phyloP scores from a whole-genome alignment of 2,329 filamentous ascomycete species.

The Colletotrichum limetticola region DNA sequence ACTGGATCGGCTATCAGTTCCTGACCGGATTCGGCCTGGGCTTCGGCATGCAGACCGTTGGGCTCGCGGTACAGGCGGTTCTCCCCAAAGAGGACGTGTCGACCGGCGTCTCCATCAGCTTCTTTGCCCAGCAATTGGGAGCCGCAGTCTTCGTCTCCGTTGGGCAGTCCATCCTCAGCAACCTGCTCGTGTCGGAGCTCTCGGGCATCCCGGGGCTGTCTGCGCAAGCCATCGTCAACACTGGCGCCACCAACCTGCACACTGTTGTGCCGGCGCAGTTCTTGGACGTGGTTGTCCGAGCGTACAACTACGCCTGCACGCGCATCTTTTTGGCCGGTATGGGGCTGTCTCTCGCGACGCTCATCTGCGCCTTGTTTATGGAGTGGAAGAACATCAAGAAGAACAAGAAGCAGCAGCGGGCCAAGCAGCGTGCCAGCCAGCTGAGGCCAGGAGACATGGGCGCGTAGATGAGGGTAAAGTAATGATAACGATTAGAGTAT shows the following conservation, averaged over 20 bases:
- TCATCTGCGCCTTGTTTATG: constrained; percentile 68
- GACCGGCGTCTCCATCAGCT: constrained; percentile 64
- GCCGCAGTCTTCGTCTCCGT: constrained; percentile 68
- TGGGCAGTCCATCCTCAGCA: constrained; percentile 64
- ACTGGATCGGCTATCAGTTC: constrained; percentile 71
- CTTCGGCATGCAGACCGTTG: constrained; percentile 66
- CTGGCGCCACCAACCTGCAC: constrained; percentile 70
- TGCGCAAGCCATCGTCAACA: constrained; percentile 53
- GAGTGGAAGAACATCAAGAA: constrained; percentile 78
- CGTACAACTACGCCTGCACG: constrained; percentile 73
- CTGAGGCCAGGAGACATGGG: constrained; percentile 9
- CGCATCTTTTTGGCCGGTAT: constrained; percentile 72
- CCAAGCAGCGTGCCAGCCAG: constrained; percentile 12
- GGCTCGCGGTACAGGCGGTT: constrained; percentile 66
- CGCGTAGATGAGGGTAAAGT: background rate
- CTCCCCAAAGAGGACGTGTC: constrained; percentile 63
- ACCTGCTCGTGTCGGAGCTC: constrained; percentile 53
- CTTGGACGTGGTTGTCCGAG: constrained; percentile 64
- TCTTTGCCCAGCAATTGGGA: constrained; percentile 69
- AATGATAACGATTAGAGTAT: background rate
- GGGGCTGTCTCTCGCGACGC: constrained; percentile 63
- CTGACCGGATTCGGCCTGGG: constrained; percentile 69
- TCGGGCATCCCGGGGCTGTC: constrained; percentile 54
- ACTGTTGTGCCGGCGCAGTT: constrained; percentile 60
- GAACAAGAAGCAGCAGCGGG: constrained; percentile 34